Conservation (phyloP, 352 stramenopile genomes). For the Phytophthora colocasiae region DNA sequence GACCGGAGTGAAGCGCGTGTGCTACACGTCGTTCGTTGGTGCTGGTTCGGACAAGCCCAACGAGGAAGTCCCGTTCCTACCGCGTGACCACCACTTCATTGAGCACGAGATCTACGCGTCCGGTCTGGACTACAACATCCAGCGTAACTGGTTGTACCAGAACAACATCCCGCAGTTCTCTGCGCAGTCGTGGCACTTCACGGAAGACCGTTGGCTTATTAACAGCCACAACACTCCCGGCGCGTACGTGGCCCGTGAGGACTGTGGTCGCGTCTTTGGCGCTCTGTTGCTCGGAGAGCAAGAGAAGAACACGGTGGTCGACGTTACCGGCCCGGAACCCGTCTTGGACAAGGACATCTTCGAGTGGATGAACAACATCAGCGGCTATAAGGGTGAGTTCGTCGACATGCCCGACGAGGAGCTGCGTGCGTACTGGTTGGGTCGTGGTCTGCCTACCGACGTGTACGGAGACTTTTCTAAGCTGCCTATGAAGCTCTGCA, state of each 20-base stretch:
- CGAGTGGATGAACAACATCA: conserved; percentile 35
- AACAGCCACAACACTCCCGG: conserved; percentile 39
- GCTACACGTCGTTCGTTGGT: conserved; percentile 43
- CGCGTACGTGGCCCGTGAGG: conserved; percentile 32
- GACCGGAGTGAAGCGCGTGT: conserved; percentile 35
- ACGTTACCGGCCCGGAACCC: conserved; percentile 31
- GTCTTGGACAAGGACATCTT: conserved; percentile 32
- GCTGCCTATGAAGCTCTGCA: conserved; percentile 33
- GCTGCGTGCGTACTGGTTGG: conserved; percentile 24
- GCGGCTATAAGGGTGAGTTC: conserved; percentile 32
- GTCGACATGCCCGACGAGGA: conserved; percentile 45
- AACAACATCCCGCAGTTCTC: conserved; percentile 39
- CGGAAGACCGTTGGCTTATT: conserved; percentile 35
- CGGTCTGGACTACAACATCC: conserved; percentile 44
- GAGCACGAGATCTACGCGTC: conserved; percentile 28
- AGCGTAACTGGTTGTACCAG: conserved; percentile 47
- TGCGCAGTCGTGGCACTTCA: conserved; percentile 42
- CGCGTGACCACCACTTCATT: conserved; percentile 35
- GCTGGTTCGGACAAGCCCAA: conserved; percentile 24
- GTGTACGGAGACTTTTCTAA: conserved; percentile 28
- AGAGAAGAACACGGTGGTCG: conserved; percentile 27
- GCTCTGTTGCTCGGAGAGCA: conserved; percentile 29
- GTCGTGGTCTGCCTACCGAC: conserved; percentile 17
- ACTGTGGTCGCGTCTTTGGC: conserved; percentile 35
- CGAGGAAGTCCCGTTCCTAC: conserved; percentile 42